These are phyloP conservation scores for Prunus yedoensis DNA, from an alignment of 331 rosid genomes.

Conservation along the genomic window DNA sequence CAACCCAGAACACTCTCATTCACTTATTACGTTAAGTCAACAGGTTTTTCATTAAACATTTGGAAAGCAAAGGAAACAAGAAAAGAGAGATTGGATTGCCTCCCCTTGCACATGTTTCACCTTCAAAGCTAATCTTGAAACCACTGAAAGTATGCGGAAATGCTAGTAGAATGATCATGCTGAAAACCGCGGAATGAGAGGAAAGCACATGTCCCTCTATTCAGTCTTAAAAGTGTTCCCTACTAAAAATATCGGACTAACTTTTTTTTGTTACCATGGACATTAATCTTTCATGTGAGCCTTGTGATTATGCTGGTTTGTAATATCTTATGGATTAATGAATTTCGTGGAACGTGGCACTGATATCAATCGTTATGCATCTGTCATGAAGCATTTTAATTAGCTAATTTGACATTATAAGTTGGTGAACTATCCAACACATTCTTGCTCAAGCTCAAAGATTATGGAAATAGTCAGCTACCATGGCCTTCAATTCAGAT, in stretches of 20 bases:
- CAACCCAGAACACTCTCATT: conserved; percentile 2
- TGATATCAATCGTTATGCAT: conserved; percentile 15
- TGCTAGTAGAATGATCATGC: background rate
- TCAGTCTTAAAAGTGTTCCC: conserved; percentile 11
- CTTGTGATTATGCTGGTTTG: conserved; percentile 1
- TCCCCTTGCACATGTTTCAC: background rate
- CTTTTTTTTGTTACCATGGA: conserved; percentile 10
- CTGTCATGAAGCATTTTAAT: conserved; percentile 8
- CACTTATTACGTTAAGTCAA: background rate
- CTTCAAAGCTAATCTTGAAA: conserved; percentile 2
- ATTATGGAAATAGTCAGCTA: conserved; percentile 1
- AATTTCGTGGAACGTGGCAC: conserved; percentile 9
- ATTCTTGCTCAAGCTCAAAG: conserved; percentile 21
- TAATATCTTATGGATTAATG: background rate
- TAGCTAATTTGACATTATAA: conserved; percentile 8
- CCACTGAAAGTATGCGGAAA: background rate
- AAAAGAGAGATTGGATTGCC: background rate
- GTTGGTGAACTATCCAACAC: conserved; percentile 4
- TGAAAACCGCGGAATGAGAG: background rate
- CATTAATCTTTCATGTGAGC: background rate
- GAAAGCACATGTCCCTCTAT: conserved; percentile 15
- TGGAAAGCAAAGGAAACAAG: background rate
- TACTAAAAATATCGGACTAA: background rate
- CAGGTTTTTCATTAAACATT: background rate
- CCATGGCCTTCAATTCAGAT: conserved; percentile 16